These are phyloP conservation scores for Colletotrichum viniferum DNA, from an alignment of 2,329 filamentous ascomycete genomes.

Conservation along the genomic window DNA sequence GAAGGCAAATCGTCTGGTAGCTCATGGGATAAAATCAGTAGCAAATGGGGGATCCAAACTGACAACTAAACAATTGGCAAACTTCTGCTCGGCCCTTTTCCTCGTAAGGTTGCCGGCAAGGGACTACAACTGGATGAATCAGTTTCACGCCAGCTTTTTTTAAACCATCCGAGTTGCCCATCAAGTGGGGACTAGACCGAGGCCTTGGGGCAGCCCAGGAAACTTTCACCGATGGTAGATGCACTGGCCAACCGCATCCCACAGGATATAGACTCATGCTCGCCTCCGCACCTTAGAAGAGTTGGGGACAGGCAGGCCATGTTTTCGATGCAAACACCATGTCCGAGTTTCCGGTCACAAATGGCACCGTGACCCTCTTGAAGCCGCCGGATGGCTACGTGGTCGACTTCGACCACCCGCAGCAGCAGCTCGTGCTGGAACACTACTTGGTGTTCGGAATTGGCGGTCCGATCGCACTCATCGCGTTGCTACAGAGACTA, in stretches of 20 bases:
- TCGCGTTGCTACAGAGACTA: conserved; percentile 23
- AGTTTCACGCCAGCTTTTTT: background rate
- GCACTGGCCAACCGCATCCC: background rate
- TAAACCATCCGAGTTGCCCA: background rate
- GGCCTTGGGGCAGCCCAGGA: background rate
- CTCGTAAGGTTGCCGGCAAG: background rate
- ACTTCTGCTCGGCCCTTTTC: background rate
- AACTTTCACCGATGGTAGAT: background rate
- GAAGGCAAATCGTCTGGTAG: background rate
- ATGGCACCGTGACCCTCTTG: conserved; percentile 1
- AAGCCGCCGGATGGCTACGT: conserved; percentile 24
- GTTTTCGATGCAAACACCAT: background rate
- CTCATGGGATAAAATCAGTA: background rate
- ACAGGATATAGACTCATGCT: background rate
- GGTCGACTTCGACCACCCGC: conserved; percentile 29
- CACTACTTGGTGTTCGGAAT: conserved; percentile 26
- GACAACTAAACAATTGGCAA: background rate
- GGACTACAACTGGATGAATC: background rate
- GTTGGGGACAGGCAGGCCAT: background rate
- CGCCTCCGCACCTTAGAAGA: background rate
- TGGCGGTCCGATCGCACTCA: conserved; percentile 16
- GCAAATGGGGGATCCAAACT: background rate
- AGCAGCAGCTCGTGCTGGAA: conserved; percentile 21
- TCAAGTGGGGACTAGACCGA: background rate
- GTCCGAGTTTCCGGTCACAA: conserved; percentile 1